Percentiles rank a stretch among this genome's conserved stretches.
Evolutionary conservation across 352 stramenopile genomes (phyloP).

Genomic region (Phytophthora hibernalis): DNA sequence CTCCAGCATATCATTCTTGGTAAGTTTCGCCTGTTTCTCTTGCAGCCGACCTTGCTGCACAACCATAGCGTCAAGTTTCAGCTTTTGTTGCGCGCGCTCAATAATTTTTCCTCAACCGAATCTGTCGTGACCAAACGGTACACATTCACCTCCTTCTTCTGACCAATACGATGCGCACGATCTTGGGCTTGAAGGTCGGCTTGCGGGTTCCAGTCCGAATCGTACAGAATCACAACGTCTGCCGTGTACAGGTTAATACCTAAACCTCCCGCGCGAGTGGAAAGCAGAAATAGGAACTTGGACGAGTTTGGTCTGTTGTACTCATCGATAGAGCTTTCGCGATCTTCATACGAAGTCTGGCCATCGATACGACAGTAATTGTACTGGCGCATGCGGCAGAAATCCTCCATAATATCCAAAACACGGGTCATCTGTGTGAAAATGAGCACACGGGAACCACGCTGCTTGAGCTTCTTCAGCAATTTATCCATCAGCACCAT

Average conservation of each 20-base stretch:
- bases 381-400: constrained; percentile 94
- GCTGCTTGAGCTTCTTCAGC: constrained; percentile 87
- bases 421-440: constrained; percentile 95
- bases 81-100: constrained; percentile 97
- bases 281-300: constrained; percentile 98
- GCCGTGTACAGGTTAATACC: constrained; percentile 99
- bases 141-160: constrained; percentile 98
- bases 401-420: constrained; percentile 96
- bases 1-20: constrained; percentile 96
- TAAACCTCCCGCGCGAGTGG: constrained; percentile 96
- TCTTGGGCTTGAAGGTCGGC: constrained; percentile 96
- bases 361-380: constrained; percentile 92
- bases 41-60: constrained; percentile 88
- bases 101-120: constrained; percentile 99
- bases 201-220: constrained; percentile 99
- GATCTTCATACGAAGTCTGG: constrained; percentile 88
- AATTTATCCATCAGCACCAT: constrained; percentile 97
- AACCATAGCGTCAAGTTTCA: constrained; percentile 91
- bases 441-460: constrained; percentile 89
- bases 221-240: constrained; percentile 99
- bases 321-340: constrained; percentile 86
- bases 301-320: constrained; percentile 97
- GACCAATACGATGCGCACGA: constrained; percentile 97
- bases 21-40: constrained; percentile 93
- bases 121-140: constrained; percentile 96